Percentiles rank a stretch among this genome's conserved stretches.
Conservation (phyloP, 139 green algal species). For the Tetratostichococcus sp. region DNA sequence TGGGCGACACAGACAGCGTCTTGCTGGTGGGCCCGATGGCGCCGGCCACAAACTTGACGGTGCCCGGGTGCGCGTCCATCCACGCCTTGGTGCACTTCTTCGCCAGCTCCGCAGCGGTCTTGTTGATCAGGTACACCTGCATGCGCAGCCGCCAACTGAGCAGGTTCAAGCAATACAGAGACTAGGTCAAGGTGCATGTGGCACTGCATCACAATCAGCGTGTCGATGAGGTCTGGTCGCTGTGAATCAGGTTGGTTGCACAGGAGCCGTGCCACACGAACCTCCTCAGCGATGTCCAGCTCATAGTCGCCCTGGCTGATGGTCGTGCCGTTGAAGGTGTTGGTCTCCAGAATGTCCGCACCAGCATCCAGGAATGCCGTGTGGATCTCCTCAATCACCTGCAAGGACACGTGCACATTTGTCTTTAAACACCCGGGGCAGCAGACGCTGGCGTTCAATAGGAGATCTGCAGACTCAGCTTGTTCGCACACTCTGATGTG, state of each 20-base stretch:
- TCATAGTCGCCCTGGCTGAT: slow-evolving; percentile 88
- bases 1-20: slow-evolving; percentile 92
- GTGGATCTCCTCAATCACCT: slow-evolving; percentile 91
- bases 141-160: too few species aligned
- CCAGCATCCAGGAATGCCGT: slow-evolving; percentile 84
- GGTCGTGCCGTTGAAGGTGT: slow-evolving; percentile 95
- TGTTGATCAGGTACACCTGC: slow-evolving; percentile 86
- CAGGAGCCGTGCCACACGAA: too few species aligned
- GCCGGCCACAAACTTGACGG: slow-evolving; percentile 83
- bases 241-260: too few species aligned
- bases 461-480: too few species aligned
- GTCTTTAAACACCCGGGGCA: too few species aligned
- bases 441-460: too few species aligned
- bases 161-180: too few species aligned
- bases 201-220: too few species aligned
- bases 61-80: slow-evolving; percentile 73
- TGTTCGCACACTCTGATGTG: too few species aligned
- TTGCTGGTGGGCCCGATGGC: slow-evolving; percentile 95
- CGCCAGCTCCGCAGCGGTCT: slow-evolving; percentile 76
- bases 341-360: slow-evolving; percentile 98
- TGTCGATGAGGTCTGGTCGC: too few species aligned
- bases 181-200: too few species aligned
- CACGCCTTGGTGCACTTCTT: slow-evolving; percentile 67
- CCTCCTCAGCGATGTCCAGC: slow-evolving; percentile 79
- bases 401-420: neutral